Base-by-base conservation (phyloP, 306 rosid genomes). In the Cucumis melo region DNA sequence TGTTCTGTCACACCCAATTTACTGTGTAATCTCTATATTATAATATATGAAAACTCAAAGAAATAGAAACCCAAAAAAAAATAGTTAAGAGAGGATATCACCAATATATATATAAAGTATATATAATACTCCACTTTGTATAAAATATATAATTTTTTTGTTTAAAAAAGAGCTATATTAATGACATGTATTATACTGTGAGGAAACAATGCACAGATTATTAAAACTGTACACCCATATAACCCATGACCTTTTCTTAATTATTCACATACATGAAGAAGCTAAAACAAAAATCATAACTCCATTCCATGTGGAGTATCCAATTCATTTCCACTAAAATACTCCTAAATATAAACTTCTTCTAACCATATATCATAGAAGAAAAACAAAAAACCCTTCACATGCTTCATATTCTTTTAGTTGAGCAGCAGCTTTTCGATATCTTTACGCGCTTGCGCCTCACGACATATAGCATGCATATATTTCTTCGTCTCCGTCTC, bases 161-260 rank as follows among this genome's bases (percentile, higher is more conserved):
- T 32, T 32, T 32, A 48, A 19, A 7, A 53, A 19, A 8, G 58
- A 17, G 58, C 58, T 54, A 54, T 54, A 46, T 46, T 46, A 54
- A 54, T 54, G 39, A 60, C 17, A 74, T 81, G 77, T 79, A 81
- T 75, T 71, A 27, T 29, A 82, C 63, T 29, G 82, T 53, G 84
- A 78, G 84, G 74, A 82, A 82, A 82, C 72, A 82, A 78, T 73
- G 89, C 88, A 79, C 75, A 88, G 85, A 86, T 80, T 73, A 87
- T 83, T 83, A 81, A 76, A 56, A 81, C 85, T 87, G 84, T 87
- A 88, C 86, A 83, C 84, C 85, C 79, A 87, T 78, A 79, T 68
- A 83, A 56, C 77, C 87, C 89, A 87, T 70, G 84, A 46, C 86
- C 79, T 55, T 46, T 46, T 51, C 78, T 78, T 85, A 32, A 32